Evolutionary conservation across 176 grass and related monocot species (phyloP).

Genomic region (Musa itinerans): DNA sequence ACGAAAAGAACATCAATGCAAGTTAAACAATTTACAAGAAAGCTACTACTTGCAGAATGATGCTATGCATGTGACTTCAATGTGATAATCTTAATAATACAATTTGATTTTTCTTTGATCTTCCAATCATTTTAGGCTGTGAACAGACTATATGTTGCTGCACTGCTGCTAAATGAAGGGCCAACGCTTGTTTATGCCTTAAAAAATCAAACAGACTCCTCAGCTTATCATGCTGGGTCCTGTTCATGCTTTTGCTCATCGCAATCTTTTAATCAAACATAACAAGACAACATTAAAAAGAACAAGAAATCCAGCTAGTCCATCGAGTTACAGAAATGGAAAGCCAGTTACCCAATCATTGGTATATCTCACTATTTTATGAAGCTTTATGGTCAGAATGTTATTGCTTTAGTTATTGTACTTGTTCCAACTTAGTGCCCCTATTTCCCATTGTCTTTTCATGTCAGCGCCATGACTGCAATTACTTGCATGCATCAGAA

Average conservation of each 20-base stretch:
- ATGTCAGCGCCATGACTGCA: neutral
- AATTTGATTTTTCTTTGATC: neutral
- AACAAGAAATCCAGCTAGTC: no score
- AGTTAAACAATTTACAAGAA: neutral
- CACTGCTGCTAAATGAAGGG: neutral
- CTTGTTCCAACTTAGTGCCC: neutral
- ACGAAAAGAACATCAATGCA: neutral
- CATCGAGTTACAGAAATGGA: no score
- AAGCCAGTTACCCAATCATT: no score
- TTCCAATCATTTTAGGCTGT: neutral
- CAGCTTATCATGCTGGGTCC: neutral
- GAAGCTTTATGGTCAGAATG: no score
- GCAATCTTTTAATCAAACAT: no score
- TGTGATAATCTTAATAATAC: neutral
- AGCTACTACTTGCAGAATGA: neutral
- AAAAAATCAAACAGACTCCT: no score
- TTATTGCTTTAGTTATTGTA: neutral
- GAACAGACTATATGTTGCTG: neutral
- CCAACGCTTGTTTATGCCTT: no score
- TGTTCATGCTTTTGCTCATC: neutral
- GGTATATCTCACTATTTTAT: no score
- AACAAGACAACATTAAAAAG: no score
- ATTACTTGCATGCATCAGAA: neutral
- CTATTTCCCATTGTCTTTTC: neutral
- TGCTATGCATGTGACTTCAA: neutral